Evolutionary conservation across 169 alveolate genomes (phyloP).

Genomic region (Plasmodium inui): DNA sequence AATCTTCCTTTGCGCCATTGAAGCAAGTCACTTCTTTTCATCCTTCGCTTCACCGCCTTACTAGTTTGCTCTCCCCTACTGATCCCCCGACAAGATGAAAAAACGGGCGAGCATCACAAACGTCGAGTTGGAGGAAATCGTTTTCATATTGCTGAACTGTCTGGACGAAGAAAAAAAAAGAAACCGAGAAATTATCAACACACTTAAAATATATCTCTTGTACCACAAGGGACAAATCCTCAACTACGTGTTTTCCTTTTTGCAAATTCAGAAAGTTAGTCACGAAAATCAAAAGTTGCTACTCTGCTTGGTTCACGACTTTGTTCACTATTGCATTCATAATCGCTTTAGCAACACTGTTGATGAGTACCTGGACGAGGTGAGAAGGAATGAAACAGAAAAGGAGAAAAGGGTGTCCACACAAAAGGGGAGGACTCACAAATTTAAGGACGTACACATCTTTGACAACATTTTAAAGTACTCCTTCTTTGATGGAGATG

Average conservation of each 20-base stretch:
- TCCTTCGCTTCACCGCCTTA: neutral
- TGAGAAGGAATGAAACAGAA: neutral
- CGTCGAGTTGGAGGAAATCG: conserved; percentile 60
- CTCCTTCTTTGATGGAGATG: conserved; percentile 71
- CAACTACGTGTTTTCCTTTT: conserved; percentile 67
- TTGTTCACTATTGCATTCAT: conserved; percentile 44
- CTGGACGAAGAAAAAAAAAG: conserved; percentile 55
- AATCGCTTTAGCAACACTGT: conserved; percentile 28
- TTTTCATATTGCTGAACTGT: conserved; percentile 43
- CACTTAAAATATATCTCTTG: conserved; percentile 49
- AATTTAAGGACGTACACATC: conserved; percentile 41
- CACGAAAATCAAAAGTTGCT: conserved; percentile 60
- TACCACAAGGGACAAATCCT: conserved; percentile 65
- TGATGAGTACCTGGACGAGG: conserved; percentile 30
- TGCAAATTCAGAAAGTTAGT: conserved; percentile 70
- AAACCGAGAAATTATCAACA: conserved; percentile 55
- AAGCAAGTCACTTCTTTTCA: neutral
- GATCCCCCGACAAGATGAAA: conserved; percentile 19
- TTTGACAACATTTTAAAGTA: conserved; percentile 58
- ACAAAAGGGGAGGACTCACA: neutral
- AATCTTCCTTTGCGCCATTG: neutral
- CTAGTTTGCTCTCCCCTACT: neutral
- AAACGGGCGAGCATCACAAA: conserved; percentile 52
- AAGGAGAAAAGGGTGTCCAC: neutral
- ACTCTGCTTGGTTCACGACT: conserved; percentile 31